Conservation (phyloP, 805 yeast genomes). For the Pichia gijzeniarum region DNA sequence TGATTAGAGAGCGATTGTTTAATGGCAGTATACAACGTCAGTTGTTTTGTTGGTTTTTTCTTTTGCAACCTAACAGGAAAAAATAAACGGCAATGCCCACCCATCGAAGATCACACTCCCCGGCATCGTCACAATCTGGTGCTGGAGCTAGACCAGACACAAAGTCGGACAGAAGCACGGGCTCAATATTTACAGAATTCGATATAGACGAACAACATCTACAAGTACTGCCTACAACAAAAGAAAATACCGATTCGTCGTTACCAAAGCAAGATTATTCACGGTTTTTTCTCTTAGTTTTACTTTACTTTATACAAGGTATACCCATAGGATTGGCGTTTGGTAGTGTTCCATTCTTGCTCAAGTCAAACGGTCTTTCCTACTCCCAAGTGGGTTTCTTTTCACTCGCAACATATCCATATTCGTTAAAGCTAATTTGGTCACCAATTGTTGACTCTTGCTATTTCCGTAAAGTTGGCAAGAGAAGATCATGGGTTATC, state of each 20-base stretch:
- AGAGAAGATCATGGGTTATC: constrained; percentile 89
- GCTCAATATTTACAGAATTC: constrained; percentile 4
- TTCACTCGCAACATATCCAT: constrained; percentile 90
- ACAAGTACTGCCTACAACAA: not conserved
- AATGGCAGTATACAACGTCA: too few relatives aligned
- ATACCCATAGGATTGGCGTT: constrained; percentile 94
- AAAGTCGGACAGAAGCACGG: not conserved
- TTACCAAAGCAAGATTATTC: constrained; percentile 49
- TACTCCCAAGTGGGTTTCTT: constrained; percentile 89
- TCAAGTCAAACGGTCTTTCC: constrained; percentile 68
- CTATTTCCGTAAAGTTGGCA: constrained; percentile 60
- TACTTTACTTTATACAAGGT: constrained; percentile 86
- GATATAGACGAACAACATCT: constrained; percentile 9
- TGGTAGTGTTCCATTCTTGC: constrained; percentile 86
- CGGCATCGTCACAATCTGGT: not conserved
- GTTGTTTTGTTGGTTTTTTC: too few relatives aligned
- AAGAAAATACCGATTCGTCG: constrained; percentile 7
- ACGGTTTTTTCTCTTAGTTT: constrained; percentile 65
- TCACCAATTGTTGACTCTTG: constrained; percentile 93
- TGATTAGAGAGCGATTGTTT: too few relatives aligned
- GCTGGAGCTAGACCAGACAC: not conserved
- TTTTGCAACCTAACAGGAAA: too few relatives aligned
- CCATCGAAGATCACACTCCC: constrained; percentile 9
- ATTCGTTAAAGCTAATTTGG: constrained; percentile 88
- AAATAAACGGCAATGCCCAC: too few relatives aligned